These are phyloP conservation scores for Triticum timopheevii DNA, from an alignment of 176 grass and related monocot genomes.

Conservation along the genomic window DNA sequence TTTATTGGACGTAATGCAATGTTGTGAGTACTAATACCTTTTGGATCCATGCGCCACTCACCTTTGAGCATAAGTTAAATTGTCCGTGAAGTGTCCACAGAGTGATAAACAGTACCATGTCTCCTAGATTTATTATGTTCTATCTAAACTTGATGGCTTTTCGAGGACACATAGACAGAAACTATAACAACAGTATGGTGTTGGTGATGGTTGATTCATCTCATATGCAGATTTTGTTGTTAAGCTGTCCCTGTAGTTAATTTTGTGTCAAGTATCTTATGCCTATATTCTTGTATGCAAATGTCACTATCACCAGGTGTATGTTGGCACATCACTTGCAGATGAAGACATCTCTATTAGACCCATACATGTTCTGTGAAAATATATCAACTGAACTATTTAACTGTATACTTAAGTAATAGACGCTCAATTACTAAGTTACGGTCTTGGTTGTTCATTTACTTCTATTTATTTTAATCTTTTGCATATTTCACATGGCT, in stretches of 20 bases:
- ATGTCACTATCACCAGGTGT: not conserved
- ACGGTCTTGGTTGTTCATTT: not conserved
- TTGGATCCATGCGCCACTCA: no score
- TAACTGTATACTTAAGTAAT: not conserved
- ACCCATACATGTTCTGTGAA: not conserved
- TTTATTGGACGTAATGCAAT: no score
- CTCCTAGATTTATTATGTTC: not conserved
- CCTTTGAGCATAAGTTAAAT: no score
- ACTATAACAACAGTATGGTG: not conserved
- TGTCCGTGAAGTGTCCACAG: constrained; percentile 3
- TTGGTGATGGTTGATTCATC: not conserved
- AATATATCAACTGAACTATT: constrained; percentile 3
- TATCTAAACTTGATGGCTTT: constrained; percentile 2
- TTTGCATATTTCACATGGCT: not conserved
- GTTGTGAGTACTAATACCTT: no score
- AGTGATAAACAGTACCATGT: not conserved
- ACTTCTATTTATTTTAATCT: constrained; percentile 14
- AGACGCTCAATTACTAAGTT: constrained; percentile 10
- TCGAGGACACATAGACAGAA: not conserved
- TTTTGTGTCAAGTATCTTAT: not conserved
- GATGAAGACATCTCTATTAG: not conserved
- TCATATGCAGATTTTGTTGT: constrained; percentile 7
- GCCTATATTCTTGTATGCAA: constrained; percentile 11
- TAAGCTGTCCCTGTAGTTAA: not conserved
- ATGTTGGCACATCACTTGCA: no score